Base-by-base conservation (phyloP, 1,284 basidiomycete species). In the Kwoniella shivajii region DNA sequence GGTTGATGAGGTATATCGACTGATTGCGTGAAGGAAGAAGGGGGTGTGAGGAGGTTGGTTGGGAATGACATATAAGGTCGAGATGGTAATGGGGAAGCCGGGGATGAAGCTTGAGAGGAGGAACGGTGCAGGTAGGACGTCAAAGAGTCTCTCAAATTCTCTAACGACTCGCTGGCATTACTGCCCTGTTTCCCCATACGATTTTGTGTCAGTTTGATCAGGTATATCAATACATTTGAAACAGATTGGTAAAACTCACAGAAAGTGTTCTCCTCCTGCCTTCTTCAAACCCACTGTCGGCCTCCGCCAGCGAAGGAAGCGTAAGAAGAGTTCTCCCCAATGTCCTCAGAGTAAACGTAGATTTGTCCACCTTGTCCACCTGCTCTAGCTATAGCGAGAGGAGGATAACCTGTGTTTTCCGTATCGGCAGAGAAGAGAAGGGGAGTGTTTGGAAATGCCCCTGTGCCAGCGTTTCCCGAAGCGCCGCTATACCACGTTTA, bases 231-330 rank as follows among this genome's bases (percentile, higher is more conserved):
- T n/a, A n/a, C 11, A 27, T 18, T 16, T 6, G 36, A n/a, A 33
- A 41, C 18, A 41, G 7, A 41, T 9, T n/a, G 14, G n/a, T n/a
- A n/a, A n/a, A n/a, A 71, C 71, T 66, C 54, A 73, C 73, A 63
- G 63, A 60, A 60, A 67, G 71, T 67, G 72, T 67, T 67, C 69
- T 76, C 73, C 75, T 75, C 74, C 74, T 75, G 74, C 75, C 70
- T 65, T 72, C 75, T 69, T 78, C 77, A 78, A 77, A 77, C 71
- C 77, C 77, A 78, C 73, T 69, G 75, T 66, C 71, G 63, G 52
- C 68, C 71, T 49, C 75, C 75, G 60, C 72, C 69, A 58, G 64
- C 74, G 61, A 65, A 66, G 53, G 69, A 66, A 57, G 68, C 65
- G 63, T 59, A 69, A 27, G 54, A 61, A 50, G 50, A 60, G 22